phyloP scores from a whole-genome alignment of 2,329 filamentous ascomycete genomes.

The Aspergillus cejpii region DNA sequence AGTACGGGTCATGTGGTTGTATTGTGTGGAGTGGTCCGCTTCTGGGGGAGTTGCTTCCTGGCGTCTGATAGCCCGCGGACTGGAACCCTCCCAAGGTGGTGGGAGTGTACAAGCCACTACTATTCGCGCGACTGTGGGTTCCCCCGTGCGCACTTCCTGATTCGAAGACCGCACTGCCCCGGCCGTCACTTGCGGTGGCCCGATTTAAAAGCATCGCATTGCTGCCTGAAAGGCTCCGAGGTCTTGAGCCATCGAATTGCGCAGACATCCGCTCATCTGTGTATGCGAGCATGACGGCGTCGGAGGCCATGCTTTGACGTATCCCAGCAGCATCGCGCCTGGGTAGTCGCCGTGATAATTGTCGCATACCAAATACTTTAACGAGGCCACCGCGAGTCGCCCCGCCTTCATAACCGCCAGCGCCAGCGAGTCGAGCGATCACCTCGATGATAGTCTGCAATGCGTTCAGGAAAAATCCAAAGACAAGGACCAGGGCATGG shows the following conservation, averaged over 20 bases:
- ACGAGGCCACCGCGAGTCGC: conserved; percentile 73
- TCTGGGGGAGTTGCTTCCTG: conserved; percentile 39
- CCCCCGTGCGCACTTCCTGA: conserved; percentile 44
- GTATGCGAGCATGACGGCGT: conserved; percentile 67
- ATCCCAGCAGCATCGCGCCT: conserved; percentile 58
- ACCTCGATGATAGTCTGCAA: conserved; percentile 88
- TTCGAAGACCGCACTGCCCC: conserved; percentile 50
- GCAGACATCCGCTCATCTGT: conserved; percentile 60
- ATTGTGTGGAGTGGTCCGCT: conserved; percentile 42
- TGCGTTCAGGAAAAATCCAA: conserved; percentile 90
- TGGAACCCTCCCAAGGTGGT: conserved; percentile 74
- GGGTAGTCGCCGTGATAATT: conserved; percentile 67
- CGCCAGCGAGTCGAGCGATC: conserved; percentile 70
- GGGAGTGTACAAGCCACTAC: conserved; percentile 58
- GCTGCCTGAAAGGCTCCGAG: conserved; percentile 56
- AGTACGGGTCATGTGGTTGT: conserved; percentile 68
- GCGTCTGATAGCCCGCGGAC: conserved; percentile 49
- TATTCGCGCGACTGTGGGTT: conserved; percentile 49
- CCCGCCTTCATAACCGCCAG: conserved; percentile 65
- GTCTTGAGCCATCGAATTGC: conserved; percentile 48
- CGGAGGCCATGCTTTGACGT: conserved; percentile 75
- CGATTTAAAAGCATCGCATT: conserved; percentile 56
- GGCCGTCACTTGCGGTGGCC: conserved; percentile 39
- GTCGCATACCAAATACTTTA: conserved; percentile 84
- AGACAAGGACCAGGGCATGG: conserved; percentile 75